Evolutionary conservation across 495 filamentous ascomycete genomes (phyloP).

Genomic region (Aspergillus baeticus): DNA sequence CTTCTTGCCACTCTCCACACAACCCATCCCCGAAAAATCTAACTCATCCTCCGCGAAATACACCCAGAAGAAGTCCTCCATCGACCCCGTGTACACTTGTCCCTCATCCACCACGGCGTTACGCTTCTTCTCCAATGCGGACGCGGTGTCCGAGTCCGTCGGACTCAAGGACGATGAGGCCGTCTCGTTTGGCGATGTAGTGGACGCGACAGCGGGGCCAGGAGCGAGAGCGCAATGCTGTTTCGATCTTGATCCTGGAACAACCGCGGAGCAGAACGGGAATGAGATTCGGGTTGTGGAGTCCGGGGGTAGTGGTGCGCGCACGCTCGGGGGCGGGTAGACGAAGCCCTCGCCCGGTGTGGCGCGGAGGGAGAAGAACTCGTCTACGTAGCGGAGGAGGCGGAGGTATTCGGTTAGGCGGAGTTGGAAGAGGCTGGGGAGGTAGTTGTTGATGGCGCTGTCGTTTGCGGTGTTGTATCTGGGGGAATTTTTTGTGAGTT

Average conservation of each 20-base stretch:
- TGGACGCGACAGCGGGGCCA: not conserved
- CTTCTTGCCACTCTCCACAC: too few species aligned
- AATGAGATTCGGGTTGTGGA: not conserved
- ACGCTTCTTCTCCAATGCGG: too few species aligned
- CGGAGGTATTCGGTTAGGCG: slow-evolving; percentile 12
- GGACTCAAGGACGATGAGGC: not conserved
- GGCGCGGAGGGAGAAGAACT: slow-evolving; percentile 13
- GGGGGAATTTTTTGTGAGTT: not conserved
- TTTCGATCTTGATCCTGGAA: not conserved
- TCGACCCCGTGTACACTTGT: not conserved
- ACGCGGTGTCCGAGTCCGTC: too few species aligned
- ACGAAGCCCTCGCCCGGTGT: slow-evolving; percentile 1
- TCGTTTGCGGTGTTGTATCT: not conserved
- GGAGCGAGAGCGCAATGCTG: too few species aligned
- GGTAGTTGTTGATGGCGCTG: not conserved
- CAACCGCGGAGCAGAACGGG: not conserved
- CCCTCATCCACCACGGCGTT: not conserved
- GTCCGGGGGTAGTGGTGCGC: not conserved
- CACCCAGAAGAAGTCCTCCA: not conserved
- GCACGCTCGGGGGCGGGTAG: not conserved
- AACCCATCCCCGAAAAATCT: not conserved
- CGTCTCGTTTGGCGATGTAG: not conserved
- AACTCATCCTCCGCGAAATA: slow-evolving; percentile 2
- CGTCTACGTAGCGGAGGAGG: slow-evolving; percentile 13
- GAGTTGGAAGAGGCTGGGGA: slow-evolving; percentile 13